These are phyloP conservation scores for Trametes gibbosa DNA, from an alignment of 768 basidiomycete species.

Conservation along the genomic window DNA sequence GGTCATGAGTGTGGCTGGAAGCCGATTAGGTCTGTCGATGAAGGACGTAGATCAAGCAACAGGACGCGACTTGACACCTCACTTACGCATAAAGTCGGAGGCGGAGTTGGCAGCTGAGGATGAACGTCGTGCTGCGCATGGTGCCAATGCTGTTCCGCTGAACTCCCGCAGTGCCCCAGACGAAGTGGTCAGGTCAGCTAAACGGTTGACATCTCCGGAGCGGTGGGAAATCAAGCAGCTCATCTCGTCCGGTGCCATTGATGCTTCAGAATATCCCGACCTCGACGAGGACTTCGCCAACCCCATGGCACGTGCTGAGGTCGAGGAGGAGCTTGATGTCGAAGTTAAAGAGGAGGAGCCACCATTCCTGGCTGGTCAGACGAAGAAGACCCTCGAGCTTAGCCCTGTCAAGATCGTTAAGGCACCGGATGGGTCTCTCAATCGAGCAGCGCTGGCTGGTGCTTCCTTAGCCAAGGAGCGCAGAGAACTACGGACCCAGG, in stretches of 20 bases:
- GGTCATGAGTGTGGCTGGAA: slow-evolving; percentile 89
- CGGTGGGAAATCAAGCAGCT: slow-evolving; percentile 99
- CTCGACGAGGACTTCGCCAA: slow-evolving; percentile 83
- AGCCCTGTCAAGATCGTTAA: slow-evolving; percentile 98
- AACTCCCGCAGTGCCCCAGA: slow-evolving; percentile 42
- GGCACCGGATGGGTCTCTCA: slow-evolving; percentile 96
- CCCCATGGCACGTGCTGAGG: slow-evolving; percentile 74
- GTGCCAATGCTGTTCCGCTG: slow-evolving; percentile 86
- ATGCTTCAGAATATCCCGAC: slow-evolving; percentile 92
- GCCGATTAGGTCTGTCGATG: slow-evolving; percentile 85
- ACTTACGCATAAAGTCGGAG: slow-evolving; percentile 91
- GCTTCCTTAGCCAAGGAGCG: slow-evolving; percentile 94
- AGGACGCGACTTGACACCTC: slow-evolving; percentile 90
- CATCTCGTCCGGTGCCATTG: slow-evolving; percentile 90
- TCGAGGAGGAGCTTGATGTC: slow-evolving; percentile 96
- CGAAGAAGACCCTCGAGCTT: slow-evolving; percentile 90
- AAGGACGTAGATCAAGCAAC: slow-evolving; percentile 94
- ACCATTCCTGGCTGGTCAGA: slow-evolving; percentile 93
- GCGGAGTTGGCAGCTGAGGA: slow-evolving; percentile 87
- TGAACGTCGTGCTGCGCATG: slow-evolving; percentile 57
- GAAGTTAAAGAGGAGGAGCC: slow-evolving; percentile 98
- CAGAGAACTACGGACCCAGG: slow-evolving; percentile 90
- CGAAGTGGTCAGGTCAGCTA: slow-evolving; percentile 71
- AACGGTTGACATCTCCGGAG: slow-evolving; percentile 92
- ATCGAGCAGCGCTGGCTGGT: slow-evolving; percentile 91